Percentiles rank a stretch among this genome's conserved stretches.
Conservation (phyloP, 768 basidiomycete species). For the Phaffia tasmanica region DNA sequence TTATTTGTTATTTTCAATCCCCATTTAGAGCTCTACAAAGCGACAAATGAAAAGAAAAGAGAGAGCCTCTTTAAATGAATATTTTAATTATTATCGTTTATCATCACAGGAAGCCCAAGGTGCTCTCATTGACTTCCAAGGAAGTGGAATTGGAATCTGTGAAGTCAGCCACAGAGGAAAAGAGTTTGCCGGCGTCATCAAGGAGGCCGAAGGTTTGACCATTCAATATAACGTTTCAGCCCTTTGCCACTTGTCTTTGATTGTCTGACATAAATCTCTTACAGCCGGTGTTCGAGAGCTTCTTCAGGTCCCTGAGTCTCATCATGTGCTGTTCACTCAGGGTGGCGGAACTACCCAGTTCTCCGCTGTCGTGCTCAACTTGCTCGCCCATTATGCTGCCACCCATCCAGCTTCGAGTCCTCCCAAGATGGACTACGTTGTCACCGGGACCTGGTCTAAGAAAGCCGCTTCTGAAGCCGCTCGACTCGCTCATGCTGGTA, state of each 20-base stretch:
- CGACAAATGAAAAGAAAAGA: neutral
- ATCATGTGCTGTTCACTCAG: slow-evolving; percentile 81
- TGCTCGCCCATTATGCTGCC: slow-evolving; percentile 73
- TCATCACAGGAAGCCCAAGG: slow-evolving; percentile 55
- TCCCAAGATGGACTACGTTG: slow-evolving; percentile 60
- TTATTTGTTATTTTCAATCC: too few relatives aligned
- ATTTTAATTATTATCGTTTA: neutral
- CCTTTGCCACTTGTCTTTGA: neutral
- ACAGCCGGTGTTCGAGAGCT: slow-evolving; percentile 60
- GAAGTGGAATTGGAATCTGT: slow-evolving; percentile 86
- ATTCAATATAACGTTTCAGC: neutral
- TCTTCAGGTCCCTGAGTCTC: slow-evolving; percentile 69
- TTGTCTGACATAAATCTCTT: neutral
- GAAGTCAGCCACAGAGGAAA: slow-evolving; percentile 93
- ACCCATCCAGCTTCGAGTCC: slow-evolving; percentile 46
- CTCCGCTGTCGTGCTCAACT: slow-evolving; percentile 80
- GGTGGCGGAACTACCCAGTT: slow-evolving; percentile 90
- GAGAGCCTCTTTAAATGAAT: neutral
- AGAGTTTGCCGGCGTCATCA: slow-evolving; percentile 65
- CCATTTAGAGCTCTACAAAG: neutral
- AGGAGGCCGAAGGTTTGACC: slow-evolving; percentile 38
- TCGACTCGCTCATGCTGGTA: slow-evolving; percentile 13
- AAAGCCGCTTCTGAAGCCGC: slow-evolving; percentile 47
- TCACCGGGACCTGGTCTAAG: slow-evolving; percentile 87
- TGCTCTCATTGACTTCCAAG: slow-evolving; percentile 69